phyloP scores from a whole-genome alignment of 2,329 filamentous ascomycete genomes.

The Cadophora gregata region DNA sequence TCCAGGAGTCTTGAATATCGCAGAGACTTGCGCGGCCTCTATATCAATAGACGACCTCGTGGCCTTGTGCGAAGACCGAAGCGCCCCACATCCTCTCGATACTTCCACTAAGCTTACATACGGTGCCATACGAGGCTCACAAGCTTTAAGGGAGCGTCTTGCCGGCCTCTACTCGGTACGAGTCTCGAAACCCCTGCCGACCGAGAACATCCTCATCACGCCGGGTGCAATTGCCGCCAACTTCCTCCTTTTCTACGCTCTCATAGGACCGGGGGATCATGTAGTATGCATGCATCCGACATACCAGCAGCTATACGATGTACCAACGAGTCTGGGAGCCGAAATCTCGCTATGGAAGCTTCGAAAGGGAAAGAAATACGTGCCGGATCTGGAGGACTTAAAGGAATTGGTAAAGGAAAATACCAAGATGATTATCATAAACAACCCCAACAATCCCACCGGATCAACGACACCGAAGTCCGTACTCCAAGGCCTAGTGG shows the following conservation, averaged over 20 bases:
- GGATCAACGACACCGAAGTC: slow-evolving; percentile 70
- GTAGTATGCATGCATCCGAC: slow-evolving; percentile 87
- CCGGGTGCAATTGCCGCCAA: slow-evolving; percentile 87
- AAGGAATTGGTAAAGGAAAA: slow-evolving; percentile 68
- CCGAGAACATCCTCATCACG: slow-evolving; percentile 75
- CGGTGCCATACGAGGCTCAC: slow-evolving; percentile 73
- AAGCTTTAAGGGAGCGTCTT: slow-evolving; percentile 66
- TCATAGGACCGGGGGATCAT: slow-evolving; percentile 78
- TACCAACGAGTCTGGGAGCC: slow-evolving; percentile 76
- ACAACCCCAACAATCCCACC: slow-evolving; percentile 84
- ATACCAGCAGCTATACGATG: slow-evolving; percentile 82
- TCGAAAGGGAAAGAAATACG: slow-evolving; percentile 66
- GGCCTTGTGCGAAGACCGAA: slow-evolving; percentile 61
- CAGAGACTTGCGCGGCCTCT: slow-evolving; percentile 79
- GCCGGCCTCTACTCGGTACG: slow-evolving; percentile 68
- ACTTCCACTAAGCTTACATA: slow-evolving; percentile 71
- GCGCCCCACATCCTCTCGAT: slow-evolving; percentile 50
- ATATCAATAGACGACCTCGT: slow-evolving; percentile 73
- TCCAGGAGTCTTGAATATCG: slow-evolving; percentile 69
- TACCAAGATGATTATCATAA: slow-evolving; percentile 74
- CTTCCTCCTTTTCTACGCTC: slow-evolving; percentile 75
- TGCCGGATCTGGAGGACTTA: slow-evolving; percentile 71
- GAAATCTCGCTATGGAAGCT: slow-evolving; percentile 80
- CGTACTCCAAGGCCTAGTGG: slow-evolving; percentile 65
- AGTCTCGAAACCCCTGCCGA: slow-evolving; percentile 51